phyloP scores from a whole-genome alignment of 1,284 basidiomycete genomes.

The Moesziomyces sp. region DNA sequence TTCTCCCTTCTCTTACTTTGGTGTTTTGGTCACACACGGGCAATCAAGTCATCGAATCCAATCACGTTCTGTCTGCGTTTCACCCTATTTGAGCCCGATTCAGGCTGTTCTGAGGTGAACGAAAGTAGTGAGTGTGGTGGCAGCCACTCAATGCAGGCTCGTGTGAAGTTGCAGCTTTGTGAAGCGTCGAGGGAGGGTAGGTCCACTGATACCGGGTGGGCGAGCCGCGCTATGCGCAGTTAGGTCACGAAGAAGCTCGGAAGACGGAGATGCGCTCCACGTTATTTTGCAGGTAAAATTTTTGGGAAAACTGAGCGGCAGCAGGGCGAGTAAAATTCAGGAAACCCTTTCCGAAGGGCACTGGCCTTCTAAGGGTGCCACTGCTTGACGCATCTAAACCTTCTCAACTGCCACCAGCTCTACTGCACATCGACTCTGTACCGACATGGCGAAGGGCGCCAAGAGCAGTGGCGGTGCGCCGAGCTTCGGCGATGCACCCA shows the following conservation, averaged over 20 bases:
- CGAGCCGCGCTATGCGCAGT: too few species aligned
- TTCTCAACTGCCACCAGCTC: background rate
- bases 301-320: slow-evolving; percentile 1
- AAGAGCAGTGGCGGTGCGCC: slow-evolving; percentile 10
- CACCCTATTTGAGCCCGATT: too few species aligned
- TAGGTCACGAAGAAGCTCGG: background rate
- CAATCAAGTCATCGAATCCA: slow-evolving; percentile 13
- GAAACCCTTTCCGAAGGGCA: background rate
- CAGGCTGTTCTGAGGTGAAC: too few species aligned
- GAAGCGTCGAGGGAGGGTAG: too few species aligned
- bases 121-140: too few species aligned
- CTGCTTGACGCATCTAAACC: background rate
- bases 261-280: background rate
- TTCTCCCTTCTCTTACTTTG: background rate
- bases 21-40: slow-evolving; percentile 6
- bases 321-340: too few species aligned
- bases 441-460: slow-evolving; percentile 30
- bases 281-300: background rate
- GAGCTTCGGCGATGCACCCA: slow-evolving; percentile 28
- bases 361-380: background rate
- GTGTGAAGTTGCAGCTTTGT: too few species aligned
- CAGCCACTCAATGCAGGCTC: too few species aligned
- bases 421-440: background rate
- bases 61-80: background rate
- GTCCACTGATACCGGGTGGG: too few species aligned